These are phyloP conservation scores for Globisporangium spiculum DNA, from an alignment of 352 stramenopile species.

Conservation along the genomic window DNA sequence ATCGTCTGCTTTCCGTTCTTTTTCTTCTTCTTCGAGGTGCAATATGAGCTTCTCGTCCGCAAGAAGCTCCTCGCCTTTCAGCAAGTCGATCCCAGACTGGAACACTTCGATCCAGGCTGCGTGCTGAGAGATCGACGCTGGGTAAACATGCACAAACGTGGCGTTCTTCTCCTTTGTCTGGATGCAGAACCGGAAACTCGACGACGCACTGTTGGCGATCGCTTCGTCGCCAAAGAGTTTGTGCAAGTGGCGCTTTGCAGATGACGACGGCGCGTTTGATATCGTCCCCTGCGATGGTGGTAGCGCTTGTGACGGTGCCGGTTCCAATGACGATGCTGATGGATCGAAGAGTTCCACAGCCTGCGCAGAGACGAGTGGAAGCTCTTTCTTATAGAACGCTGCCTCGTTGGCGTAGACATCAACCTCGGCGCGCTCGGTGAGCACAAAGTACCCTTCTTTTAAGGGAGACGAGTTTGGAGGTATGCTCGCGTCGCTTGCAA, in stretches of 20 bases:
- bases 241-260: conserved; percentile 18
- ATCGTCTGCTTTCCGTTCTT: conserved; percentile 17
- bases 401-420: conserved; percentile 46
- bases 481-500: neutral
- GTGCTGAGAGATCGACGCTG: conserved; percentile 34
- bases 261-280: neutral
- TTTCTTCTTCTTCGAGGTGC: conserved; percentile 29
- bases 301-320: neutral
- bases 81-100: conserved; percentile 31
- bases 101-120: conserved; percentile 43
- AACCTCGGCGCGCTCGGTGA: conserved; percentile 30
- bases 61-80: conserved; percentile 53
- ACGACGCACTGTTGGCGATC: neutral
- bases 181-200: conserved; percentile 8
- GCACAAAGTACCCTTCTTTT: conserved; percentile 32
- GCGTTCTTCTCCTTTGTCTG: conserved; percentile 16
- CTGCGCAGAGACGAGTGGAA: conserved; percentile 24
- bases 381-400: conserved; percentile 30
- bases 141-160: conserved; percentile 37
- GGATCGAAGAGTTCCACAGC: conserved; percentile 29
- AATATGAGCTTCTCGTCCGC: conserved; percentile 51
- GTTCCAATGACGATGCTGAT: neutral
- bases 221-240: conserved; percentile 22
- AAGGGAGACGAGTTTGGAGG: conserved; percentile 16
- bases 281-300: neutral